Evolutionary conservation across 177 flowering plant species (phyloP), one percentile per base, ranked within the genome.

Genomic region (Telopea speciosissima): DNA sequence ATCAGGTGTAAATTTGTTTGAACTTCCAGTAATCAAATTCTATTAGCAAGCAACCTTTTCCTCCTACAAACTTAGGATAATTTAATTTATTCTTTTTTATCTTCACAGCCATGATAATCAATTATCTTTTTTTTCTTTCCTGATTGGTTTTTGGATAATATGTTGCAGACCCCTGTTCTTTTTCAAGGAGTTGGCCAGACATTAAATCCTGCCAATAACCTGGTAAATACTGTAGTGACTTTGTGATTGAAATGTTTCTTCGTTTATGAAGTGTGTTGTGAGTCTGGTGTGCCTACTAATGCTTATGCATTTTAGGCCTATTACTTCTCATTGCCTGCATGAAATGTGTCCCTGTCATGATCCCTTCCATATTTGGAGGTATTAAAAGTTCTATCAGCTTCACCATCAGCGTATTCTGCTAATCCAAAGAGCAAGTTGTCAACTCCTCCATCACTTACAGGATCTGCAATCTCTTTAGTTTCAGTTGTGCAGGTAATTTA

Each of bases 131-230:
- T 60, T 63, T 23, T 31, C 5, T 17, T 19, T 42, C 24, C 68
- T 71, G 56, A 62, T 54, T 13, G 22, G 0, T 23, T 70, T 24
- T 68, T 73, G 54, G 54, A 56, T 59, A 72, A 64, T 52, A 12
- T 78, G 72, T 49, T 23, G 70, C 91, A 95, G 99, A 98, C 96
- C 65, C 96, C 99, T 64, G 90, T 93, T 31, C 92, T 95, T 70
- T 95, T 91, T 66, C 83, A 80, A 79, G 99, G 99, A 33, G 85
- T 93, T 83, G 98, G 89, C 63, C 99, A 95, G 81, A 84, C 93
- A 8, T 45, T 89, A 45, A 90, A 93, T 81, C 81, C 97, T 75
- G 83, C 89, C 16, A 93, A 87, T 85, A 85, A 69, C 75, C 71
- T 93, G 88, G 99, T 95, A 84, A 82, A 83, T 16, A 49, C 54